Evolutionary conservation across 2,329 filamentous ascomycete genomes (phyloP), one percentile per base, ranked within the genome.

Genomic region (Dryadomyces sulphureus): DNA sequence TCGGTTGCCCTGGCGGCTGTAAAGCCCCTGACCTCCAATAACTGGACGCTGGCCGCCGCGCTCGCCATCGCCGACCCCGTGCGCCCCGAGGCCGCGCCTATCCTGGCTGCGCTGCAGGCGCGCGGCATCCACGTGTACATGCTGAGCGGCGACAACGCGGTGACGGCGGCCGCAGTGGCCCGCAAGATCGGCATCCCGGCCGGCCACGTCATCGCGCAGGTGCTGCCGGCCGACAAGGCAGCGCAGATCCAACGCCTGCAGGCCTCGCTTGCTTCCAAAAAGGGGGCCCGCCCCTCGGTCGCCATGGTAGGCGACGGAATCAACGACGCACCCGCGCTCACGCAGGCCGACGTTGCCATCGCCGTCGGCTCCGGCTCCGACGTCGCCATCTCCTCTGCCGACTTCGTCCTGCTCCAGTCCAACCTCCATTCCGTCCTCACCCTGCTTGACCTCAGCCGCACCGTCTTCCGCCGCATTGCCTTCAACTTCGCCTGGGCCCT

Each of bases 291-390:
- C 5, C 69, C 70, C 8, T 69, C 64, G 44, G 75, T 94, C 5
- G 87, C 84, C 54, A 93, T 94, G 77, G 81, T 92, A 5, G 87
- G 87, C 47, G 87, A 93, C 59, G 87, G 87, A 54, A 87, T 92
- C 65, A 94, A 94, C 62, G 87, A 94, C 65, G 80, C 84, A 0
- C 86, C 87, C 0, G 87, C 87, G 7, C 74, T 94, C 32, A 76
- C 82, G 5, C 78, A 77, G 19, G 84, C 87, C 16, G 87, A 94
- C 57, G 79, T 93, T 1, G 85, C 83, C 54, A 84, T 94, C 50
- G 86, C 87, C 46, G 81, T 94, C 56, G 85, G 84, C 4, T 84
- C 79, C 1, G 88, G 87, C 48, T 85, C 81, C 41, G 87, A 94
- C 60, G 80, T 93, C 25, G 87, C 88, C 40, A 81, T 94, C 53